phyloP scores from a whole-genome alignment of 352 stramenopile genomes.

The Phytophthora macrochlamydospora region DNA sequence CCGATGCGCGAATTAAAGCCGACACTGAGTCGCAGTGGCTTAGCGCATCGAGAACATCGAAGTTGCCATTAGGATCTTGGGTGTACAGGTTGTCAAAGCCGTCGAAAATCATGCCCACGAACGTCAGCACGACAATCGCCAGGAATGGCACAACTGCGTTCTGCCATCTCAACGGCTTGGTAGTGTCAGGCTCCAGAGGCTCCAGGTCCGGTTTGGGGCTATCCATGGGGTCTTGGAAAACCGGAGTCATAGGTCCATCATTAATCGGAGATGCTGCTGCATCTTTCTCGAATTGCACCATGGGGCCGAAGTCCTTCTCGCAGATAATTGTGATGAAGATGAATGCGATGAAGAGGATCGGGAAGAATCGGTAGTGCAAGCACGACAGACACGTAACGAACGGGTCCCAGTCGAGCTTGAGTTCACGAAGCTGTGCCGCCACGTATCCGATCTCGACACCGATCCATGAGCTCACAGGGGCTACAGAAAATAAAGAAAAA shows the following conservation, averaged over 20 bases:
- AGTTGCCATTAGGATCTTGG: constrained; percentile 50
- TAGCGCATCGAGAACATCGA: constrained; percentile 68
- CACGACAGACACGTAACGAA: constrained; percentile 88
- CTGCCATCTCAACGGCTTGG: constrained; percentile 79
- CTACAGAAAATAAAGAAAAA: constrained; percentile 18
- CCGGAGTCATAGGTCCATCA: constrained; percentile 59
- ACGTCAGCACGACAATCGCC: constrained; percentile 83
- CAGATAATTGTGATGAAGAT: constrained; percentile 92
- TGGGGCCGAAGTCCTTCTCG: constrained; percentile 88
- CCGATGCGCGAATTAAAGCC: constrained; percentile 78
- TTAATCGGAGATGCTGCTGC: constrained; percentile 74
- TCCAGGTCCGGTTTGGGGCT: constrained; percentile 71
- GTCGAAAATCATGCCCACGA: constrained; percentile 89
- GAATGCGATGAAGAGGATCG: constrained; percentile 88
- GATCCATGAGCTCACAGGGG: constrained; percentile 90
- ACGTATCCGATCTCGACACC: constrained; percentile 91
- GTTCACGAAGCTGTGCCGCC: constrained; percentile 69
- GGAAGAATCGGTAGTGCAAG: constrained; percentile 88
- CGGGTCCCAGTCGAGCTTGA: constrained; percentile 87
- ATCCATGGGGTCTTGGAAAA: constrained; percentile 69
- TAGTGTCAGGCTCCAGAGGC: constrained; percentile 68
- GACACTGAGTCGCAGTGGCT: constrained; percentile 83
- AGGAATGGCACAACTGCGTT: constrained; percentile 88
- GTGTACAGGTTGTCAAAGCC: constrained; percentile 60
- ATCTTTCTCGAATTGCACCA: constrained; percentile 88